Evolutionary conservation across 2,329 filamentous ascomycete species (phyloP).

Genomic region (Hypoxylon sp.): DNA sequence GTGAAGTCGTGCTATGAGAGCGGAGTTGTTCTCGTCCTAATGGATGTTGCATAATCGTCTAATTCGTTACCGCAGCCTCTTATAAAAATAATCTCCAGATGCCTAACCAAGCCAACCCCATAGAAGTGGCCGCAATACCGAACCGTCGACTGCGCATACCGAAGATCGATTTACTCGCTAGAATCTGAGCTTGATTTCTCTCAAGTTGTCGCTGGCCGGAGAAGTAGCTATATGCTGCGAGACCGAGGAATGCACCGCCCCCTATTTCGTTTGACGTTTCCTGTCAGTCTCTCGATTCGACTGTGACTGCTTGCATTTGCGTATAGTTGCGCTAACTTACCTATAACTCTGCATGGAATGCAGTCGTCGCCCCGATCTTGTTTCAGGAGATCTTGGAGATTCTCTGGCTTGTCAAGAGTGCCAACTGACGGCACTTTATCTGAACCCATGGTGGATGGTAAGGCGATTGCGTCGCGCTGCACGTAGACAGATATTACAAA

Average conservation of each 20-base stretch:
- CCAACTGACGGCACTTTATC: constrained; percentile 67
- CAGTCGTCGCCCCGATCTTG: constrained; percentile 76
- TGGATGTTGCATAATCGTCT: neutral
- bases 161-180: constrained; percentile 78
- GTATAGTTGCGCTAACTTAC: constrained; percentile 62
- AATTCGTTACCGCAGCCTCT: constrained; percentile 37
- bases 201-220: constrained; percentile 81
- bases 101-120: constrained; percentile 78
- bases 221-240: constrained; percentile 83
- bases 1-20: constrained; percentile 22
- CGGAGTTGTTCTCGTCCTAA: constrained; percentile 15
- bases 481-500: constrained; percentile 14
- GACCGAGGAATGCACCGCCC: constrained; percentile 80
- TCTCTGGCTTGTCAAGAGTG: constrained; percentile 72
- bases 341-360: constrained; percentile 78
- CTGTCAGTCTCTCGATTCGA: constrained; percentile 4
- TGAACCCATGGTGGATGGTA: constrained; percentile 58
- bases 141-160: constrained; percentile 79
- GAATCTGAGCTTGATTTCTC: constrained; percentile 74
- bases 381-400: constrained; percentile 70
- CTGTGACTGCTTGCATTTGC: neutral
- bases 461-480: constrained; percentile 10
- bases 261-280: constrained; percentile 63
- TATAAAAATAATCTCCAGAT: constrained; percentile 76
- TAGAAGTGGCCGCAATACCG: constrained; percentile 77